phyloP scores from a whole-genome alignment of 352 stramenopile species.

The Salisapilia sapeloensis region DNA sequence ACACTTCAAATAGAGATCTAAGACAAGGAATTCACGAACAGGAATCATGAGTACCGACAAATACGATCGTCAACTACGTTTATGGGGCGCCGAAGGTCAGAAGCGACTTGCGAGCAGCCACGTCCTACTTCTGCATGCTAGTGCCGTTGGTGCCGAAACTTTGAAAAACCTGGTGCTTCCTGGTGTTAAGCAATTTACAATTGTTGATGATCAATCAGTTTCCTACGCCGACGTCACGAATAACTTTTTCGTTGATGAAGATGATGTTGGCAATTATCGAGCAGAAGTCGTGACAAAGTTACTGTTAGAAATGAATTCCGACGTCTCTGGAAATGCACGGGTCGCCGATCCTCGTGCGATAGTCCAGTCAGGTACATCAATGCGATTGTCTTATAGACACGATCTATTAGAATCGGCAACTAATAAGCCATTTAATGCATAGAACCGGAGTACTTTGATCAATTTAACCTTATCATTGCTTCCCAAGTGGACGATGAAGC shows the following conservation, averaged over 20 bases:
- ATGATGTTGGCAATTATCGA: constrained; percentile 32
- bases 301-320: constrained; percentile 92
- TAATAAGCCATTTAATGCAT: too few species aligned
- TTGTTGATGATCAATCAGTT: constrained; percentile 85
- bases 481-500: constrained; percentile 68
- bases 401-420: too few species aligned
- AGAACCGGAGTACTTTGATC: constrained; percentile 36
- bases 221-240: constrained; percentile 62
- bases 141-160: constrained; percentile 89
- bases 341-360: constrained; percentile 28
- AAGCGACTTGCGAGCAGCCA: constrained; percentile 68
- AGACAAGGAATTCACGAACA: constrained; percentile 36
- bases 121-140: constrained; percentile 84
- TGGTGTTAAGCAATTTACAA: constrained; percentile 79
- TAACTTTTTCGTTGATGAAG: constrained; percentile 88
- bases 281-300: constrained; percentile 70
- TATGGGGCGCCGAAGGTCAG: constrained; percentile 95
- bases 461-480: constrained; percentile 78
- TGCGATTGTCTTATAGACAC: neutral
- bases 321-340: constrained; percentile 57
- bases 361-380: constrained; percentile 14
- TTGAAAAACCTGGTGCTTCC: constrained; percentile 97
- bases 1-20: too few species aligned
- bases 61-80: constrained; percentile 97
- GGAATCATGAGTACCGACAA: too few species aligned